phyloP scores from a whole-genome alignment of 257 asterid genomes.

The Solanum chmielewskii region DNA sequence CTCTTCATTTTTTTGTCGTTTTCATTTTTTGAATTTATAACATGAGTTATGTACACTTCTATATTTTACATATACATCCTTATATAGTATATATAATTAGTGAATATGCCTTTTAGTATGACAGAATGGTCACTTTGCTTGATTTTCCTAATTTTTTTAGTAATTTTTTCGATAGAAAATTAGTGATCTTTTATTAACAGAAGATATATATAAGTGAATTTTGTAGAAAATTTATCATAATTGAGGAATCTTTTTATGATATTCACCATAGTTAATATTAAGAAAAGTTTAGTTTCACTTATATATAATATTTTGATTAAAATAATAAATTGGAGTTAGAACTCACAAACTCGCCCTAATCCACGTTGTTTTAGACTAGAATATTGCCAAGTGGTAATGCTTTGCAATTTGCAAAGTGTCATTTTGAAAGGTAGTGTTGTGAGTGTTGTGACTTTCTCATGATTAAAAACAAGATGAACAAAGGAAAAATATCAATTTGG shows the following conservation, averaged over 20 bases:
- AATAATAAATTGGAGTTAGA: not conserved
- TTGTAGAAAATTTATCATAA: not conserved
- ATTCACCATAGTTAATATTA: too few species aligned
- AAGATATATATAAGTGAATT: not conserved
- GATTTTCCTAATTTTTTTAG: not conserved
- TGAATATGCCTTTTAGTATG: not conserved
- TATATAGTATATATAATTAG: too few species aligned
- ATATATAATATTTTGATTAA: not conserved
- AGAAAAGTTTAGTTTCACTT: not conserved
- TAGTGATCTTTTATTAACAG: too few species aligned
- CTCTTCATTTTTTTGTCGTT: not conserved
- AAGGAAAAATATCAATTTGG: not conserved
- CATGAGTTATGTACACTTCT: not conserved
- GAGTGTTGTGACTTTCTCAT: not conserved
- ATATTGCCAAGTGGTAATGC: not conserved
- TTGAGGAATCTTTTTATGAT: too few species aligned
- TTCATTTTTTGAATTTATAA: too few species aligned
- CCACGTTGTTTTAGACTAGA: not conserved
- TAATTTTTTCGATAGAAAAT: too few species aligned
- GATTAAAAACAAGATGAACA: not conserved
- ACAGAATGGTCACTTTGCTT: not conserved
- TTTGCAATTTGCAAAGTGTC: not conserved
- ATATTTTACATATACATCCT: not conserved
- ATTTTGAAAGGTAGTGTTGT: not conserved
- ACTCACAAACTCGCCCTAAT: not conserved